Conservation (phyloP, 345 rosid species). For the Gossypium raimondii region DNA sequence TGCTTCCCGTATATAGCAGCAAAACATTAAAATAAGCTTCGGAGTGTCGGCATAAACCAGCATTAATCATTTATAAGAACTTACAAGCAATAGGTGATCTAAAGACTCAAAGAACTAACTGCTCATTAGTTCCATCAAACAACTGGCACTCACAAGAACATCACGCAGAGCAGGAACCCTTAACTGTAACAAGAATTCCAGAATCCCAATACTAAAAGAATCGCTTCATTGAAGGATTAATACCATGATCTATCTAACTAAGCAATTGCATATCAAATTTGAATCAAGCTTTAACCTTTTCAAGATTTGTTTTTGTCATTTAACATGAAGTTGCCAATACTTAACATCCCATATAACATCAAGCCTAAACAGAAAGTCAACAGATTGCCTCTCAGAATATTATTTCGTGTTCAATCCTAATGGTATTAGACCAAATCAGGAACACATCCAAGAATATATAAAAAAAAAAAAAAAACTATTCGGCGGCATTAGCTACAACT, state of each 20-base stretch:
- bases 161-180: background rate
- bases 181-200: background rate
- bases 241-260: background rate
- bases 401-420: background rate
- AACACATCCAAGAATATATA: background rate
- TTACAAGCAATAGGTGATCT: background rate
- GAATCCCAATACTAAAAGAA: background rate
- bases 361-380: constrained; percentile 13
- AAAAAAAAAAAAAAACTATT: background rate
- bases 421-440: background rate
- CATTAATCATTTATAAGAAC: background rate
- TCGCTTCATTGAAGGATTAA: background rate
- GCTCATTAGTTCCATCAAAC: background rate
- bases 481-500: constrained; percentile 1
- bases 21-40: background rate
- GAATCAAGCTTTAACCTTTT: background rate
- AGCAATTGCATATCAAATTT: background rate
- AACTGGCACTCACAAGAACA: background rate
- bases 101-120: background rate
- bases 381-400: background rate
- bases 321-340: background rate
- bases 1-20: background rate
- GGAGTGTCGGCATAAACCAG: background rate
- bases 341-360: background rate
- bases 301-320: background rate